Evolutionary conservation across 331 rosid genomes (phyloP), one percentile per base, ranked within the genome.

Genomic region (Prunus yedoensis): DNA sequence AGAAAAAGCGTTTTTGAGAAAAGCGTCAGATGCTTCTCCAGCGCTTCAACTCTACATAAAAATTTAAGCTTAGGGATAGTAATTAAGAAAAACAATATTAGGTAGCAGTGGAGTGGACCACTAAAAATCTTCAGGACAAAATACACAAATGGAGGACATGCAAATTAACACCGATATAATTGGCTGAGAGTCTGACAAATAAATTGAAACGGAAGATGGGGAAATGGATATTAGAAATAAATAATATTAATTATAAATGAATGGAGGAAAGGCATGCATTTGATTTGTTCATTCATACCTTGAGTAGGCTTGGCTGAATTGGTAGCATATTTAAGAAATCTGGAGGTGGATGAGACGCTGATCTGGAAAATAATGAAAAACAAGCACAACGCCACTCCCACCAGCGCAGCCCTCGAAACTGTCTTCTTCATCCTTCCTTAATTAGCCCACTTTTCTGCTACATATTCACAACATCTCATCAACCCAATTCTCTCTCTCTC

Each of bases 311-410:
- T 73, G 8, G 43, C 47, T 6, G 68, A 32, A 73, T 23, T 3
- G 17, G 66, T 43, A 38, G 68, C 28, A 59, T 45, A 20, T 25
- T 60, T 73, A 0, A 73, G 77, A 28, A 73, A 73, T 73, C 43
- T 27, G 68, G 77, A 73, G 77, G 60, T 73, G 46, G 77, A 27
- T 18, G 69, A 73, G 20, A 46, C 49, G 32, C 46, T 46, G 69
- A 73, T 27, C 68, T 73, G 45, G 20, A 73, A 73, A 27, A 6
- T 9, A 2, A 60, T 60, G 69, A 60, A 73, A 32, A 60, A 73
- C 58, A 73, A 73, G 47, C 77, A 60, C 69, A 73, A 46, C 7
- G 77, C 49, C 21, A 60, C 46, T 1, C 41, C 69, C 38, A 61
- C 60, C 60, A 50, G 0, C 10, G 28, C 70, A 35, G 50, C 18